Conservation (phyloP, 1,139 yeast species). For the Yamadazyma blattariae region DNA sequence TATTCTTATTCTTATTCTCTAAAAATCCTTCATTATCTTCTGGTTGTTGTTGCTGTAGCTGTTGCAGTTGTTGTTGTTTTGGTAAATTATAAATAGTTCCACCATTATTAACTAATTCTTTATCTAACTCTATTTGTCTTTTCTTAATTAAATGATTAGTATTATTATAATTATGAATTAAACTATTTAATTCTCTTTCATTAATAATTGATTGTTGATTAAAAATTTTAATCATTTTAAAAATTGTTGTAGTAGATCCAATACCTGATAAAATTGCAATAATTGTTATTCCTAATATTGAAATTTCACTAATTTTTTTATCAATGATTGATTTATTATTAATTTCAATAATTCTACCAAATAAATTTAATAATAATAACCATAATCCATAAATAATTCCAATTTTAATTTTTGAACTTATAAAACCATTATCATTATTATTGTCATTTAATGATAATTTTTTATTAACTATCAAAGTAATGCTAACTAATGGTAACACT, state of each 20-base stretch:
- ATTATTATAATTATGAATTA: conserved; percentile 38
- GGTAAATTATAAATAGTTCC: conserved; percentile 27
- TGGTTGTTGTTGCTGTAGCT: too few species aligned
- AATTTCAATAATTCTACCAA: conserved; percentile 23
- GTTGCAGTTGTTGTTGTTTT: too few species aligned
- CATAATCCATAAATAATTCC: conserved; percentile 20
- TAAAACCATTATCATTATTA: too few species aligned
- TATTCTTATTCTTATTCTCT: conserved; percentile 2
- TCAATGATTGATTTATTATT: conserved; percentile 26
- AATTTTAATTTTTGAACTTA: conserved; percentile 12
- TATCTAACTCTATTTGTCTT: conserved; percentile 31
- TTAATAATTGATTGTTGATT: conserved; percentile 8
- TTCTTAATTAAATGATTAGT: conserved; percentile 32
- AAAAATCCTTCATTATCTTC: too few species aligned
- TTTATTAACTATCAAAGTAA: conserved; percentile 26
- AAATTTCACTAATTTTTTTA: conserved; percentile 55
- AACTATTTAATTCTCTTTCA: conserved; percentile 25
- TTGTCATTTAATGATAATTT: conserved; percentile 5
- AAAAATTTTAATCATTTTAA: conserved; percentile 8
- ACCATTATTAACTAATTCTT: conserved; percentile 18
- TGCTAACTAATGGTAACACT: conserved; percentile 32
- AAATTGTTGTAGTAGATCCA: conserved; percentile 71
- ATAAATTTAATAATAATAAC: conserved; percentile 33
- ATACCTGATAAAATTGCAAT: conserved; percentile 73
- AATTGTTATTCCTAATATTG: conserved; percentile 68